These are phyloP conservation scores for Pythium brachiatum DNA, from an alignment of 352 stramenopile genomes.

Conservation along the genomic window DNA sequence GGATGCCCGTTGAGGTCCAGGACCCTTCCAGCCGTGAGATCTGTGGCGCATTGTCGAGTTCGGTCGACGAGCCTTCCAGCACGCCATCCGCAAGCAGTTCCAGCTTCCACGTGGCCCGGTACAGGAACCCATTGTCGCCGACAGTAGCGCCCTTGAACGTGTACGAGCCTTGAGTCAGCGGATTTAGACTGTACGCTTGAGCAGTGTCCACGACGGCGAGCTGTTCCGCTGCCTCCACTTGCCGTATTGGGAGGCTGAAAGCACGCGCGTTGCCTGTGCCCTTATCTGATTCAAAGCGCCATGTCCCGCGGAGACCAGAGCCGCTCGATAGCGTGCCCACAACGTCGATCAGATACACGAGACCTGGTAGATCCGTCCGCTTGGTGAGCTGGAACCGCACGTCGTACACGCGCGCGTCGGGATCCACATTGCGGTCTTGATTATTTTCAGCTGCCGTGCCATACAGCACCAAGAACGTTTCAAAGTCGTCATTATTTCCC, in stretches of 20 bases:
- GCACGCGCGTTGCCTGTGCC: neutral
- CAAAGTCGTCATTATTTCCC: neutral
- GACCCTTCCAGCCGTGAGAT: neutral
- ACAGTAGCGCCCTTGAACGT: neutral
- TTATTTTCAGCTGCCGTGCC: neutral
- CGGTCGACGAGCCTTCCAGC: neutral
- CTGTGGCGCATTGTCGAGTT: neutral
- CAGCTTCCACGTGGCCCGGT: neutral
- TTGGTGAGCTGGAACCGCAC: constrained; percentile 6
- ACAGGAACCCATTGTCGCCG: constrained; percentile 7
- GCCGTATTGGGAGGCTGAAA: neutral
- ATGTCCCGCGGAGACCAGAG: neutral
- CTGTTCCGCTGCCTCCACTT: no score
- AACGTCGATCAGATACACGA: neutral
- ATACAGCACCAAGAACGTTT: neutral
- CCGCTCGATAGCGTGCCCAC: neutral
- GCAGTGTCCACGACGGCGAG: neutral
- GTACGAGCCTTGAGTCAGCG: constrained; percentile 9
- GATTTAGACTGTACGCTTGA: neutral
- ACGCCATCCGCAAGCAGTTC: neutral
- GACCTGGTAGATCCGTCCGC: neutral
- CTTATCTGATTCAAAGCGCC: neutral
- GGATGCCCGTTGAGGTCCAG: neutral
- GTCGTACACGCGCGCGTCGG: neutral
- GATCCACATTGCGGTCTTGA: neutral